phyloP scores from a whole-genome alignment of 116 monocot species.

The Dioscorea cayenensis region DNA sequence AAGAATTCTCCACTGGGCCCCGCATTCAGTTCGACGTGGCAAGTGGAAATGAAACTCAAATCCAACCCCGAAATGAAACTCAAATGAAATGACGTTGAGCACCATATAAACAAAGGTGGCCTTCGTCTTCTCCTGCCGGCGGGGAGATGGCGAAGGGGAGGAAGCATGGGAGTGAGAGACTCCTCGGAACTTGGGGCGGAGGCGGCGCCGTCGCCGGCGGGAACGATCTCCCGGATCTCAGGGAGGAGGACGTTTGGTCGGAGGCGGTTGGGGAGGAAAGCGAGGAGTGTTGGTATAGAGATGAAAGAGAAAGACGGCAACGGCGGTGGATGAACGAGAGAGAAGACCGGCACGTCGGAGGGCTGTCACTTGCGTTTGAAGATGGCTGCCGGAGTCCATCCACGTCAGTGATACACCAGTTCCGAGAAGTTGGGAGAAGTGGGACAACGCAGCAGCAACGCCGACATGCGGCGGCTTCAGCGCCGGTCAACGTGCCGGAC shows the following conservation, averaged over 20 bases:
- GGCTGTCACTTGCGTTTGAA: slow-evolving; percentile 56
- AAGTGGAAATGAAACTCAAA: neutral
- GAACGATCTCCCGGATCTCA: slow-evolving; percentile 34
- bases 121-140: neutral
- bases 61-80: slow-evolving; percentile 4
- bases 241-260: slow-evolving; percentile 57
- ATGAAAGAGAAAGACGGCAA: too few species aligned
- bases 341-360: slow-evolving; percentile 16
- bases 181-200: slow-evolving; percentile 13
- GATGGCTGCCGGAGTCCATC: neutral
- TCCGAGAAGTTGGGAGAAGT: too few species aligned
- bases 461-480: slow-evolving; percentile 20
- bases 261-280: neutral
- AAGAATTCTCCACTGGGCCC: neutral
- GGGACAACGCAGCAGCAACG: neutral
- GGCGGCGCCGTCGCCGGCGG: slow-evolving; percentile 9
- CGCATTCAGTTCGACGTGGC: neutral
- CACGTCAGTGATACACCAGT: slow-evolving; percentile 20
- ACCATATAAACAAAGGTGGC: neutral
- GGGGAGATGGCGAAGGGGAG: slow-evolving; percentile 33
- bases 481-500: slow-evolving; percentile 50
- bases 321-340: too few species aligned
- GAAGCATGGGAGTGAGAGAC: slow-evolving; percentile 21
- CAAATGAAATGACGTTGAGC: slow-evolving; percentile 11
- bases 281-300: neutral